Evolutionary conservation across 2,329 filamentous ascomycete species (phyloP).

Genomic region (Dactylellina parvicollis): DNA sequence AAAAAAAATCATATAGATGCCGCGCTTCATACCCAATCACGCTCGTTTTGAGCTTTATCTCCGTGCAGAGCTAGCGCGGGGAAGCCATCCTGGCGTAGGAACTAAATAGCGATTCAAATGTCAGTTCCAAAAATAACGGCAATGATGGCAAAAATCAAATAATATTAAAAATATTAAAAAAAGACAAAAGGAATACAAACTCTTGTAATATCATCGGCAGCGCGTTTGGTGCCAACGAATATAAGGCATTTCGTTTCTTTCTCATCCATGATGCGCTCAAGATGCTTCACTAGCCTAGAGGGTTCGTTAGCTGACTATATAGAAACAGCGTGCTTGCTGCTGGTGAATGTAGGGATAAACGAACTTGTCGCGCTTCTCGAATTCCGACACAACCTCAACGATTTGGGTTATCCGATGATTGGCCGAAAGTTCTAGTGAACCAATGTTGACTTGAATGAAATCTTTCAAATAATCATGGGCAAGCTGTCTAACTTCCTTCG

Average conservation of each 20-base stretch:
- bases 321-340: slow-evolving; percentile 60
- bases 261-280: slow-evolving; percentile 98
- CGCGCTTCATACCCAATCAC: slow-evolving; percentile 72
- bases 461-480: slow-evolving; percentile 90
- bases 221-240: slow-evolving; percentile 92
- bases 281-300: slow-evolving; percentile 87
- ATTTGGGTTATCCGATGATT: slow-evolving; percentile 98
- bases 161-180: too few relatives aligned
- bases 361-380: slow-evolving; percentile 92
- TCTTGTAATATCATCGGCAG: slow-evolving; percentile 84
- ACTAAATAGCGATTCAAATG: slow-evolving; percentile 43
- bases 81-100: slow-evolving; percentile 72
- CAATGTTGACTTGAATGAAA: slow-evolving; percentile 98
- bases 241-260: slow-evolving; percentile 94
- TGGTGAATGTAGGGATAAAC: slow-evolving; percentile 62
- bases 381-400: slow-evolving; percentile 86
- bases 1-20: background rate
- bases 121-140: background rate
- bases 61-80: slow-evolving; percentile 95
- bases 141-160: too few relatives aligned
- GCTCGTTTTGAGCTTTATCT: slow-evolving; percentile 91
- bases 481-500: slow-evolving; percentile 89
- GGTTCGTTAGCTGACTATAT: slow-evolving; percentile 64
- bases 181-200: too few relatives aligned
- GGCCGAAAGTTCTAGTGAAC: slow-evolving; percentile 93